phyloP scores from a whole-genome alignment of 495 filamentous ascomycete species.

The Clavariopsis aquatica region DNA sequence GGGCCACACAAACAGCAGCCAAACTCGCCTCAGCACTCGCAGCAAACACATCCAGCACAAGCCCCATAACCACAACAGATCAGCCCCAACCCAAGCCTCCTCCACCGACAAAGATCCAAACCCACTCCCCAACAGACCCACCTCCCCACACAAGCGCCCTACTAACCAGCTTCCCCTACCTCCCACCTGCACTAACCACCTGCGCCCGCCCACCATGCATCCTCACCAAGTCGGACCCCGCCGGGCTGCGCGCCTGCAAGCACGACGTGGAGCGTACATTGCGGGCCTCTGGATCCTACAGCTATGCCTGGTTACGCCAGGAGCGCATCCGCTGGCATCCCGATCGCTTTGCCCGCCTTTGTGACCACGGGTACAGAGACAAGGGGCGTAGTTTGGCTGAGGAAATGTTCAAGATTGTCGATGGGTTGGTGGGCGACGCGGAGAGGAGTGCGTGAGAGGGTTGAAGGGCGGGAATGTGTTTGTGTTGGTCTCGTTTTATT shows the following conservation, averaged over 20 bases:
- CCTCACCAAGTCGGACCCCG: slow-evolving; percentile 4
- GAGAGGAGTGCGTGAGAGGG: not conserved
- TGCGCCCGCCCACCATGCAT: slow-evolving; percentile 21
- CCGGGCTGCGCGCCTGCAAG: slow-evolving; percentile 27
- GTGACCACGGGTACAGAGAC: slow-evolving; percentile 27
- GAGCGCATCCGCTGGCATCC: slow-evolving; percentile 38
- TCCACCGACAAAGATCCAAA: slow-evolving; percentile 26
- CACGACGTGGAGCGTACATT: slow-evolving; percentile 33
- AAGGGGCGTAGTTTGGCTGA: slow-evolving; percentile 28
- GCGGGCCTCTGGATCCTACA: slow-evolving; percentile 29
- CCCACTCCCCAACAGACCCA: not conserved
- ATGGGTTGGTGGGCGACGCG: slow-evolving; percentile 20
- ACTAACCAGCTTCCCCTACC: slow-evolving; percentile 26
- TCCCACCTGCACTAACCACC: slow-evolving; percentile 10
- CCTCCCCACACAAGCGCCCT: not conserved
- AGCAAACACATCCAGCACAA: not conserved
- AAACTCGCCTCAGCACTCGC: slow-evolving; percentile 12
- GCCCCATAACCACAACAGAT: not conserved
- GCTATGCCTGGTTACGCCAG: slow-evolving; percentile 31
- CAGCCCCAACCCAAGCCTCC: not conserved
- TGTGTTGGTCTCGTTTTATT: too few species aligned
- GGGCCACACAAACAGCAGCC: slow-evolving; percentile 16
- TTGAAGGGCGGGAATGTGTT: too few species aligned
- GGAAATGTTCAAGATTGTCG: slow-evolving; percentile 36
- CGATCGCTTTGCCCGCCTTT: slow-evolving; percentile 34